Conservation (phyloP, 139 green algal genomes). For the Ettlia oleoabundans region DNA sequence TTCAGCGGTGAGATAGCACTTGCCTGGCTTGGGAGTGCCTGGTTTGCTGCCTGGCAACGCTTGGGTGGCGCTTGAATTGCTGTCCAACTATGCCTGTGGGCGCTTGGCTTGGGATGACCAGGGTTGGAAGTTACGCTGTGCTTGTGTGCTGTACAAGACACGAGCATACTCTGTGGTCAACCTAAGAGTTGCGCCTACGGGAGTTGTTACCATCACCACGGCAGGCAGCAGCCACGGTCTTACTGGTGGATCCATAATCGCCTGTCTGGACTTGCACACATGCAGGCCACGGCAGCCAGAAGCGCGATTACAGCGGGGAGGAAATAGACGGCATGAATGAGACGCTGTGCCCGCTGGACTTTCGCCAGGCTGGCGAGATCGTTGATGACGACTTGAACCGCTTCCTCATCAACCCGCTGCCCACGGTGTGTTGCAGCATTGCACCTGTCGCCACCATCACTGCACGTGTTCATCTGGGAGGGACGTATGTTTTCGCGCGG, state of each 20-base stretch:
- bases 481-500: background rate
- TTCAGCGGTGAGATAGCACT: conserved; percentile 57
- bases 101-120: too few relatives aligned
- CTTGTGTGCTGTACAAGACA: too few relatives aligned
- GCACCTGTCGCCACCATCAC: background rate
- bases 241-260: too few relatives aligned
- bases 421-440: background rate
- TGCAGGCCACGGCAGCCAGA: conserved; percentile 77
- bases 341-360: conserved; percentile 65
- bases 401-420: conserved; percentile 57
- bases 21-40: background rate
- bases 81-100: too few relatives aligned
- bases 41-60: too few relatives aligned
- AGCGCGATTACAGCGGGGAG: conserved; percentile 71
- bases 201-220: too few relatives aligned
- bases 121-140: too few relatives aligned
- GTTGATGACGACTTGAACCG: conserved; percentile 79
- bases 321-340: conserved; percentile 84
- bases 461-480: background rate
- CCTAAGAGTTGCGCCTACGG: background rate
- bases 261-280: too few relatives aligned
- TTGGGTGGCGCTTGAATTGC: too few relatives aligned
- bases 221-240: too few relatives aligned
- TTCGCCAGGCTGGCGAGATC: conserved; percentile 41
- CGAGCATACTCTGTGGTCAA: too few relatives aligned